These are phyloP conservation scores for Pythium utonaiense DNA, from an alignment of 352 stramenopile genomes.

Conservation along the genomic window DNA sequence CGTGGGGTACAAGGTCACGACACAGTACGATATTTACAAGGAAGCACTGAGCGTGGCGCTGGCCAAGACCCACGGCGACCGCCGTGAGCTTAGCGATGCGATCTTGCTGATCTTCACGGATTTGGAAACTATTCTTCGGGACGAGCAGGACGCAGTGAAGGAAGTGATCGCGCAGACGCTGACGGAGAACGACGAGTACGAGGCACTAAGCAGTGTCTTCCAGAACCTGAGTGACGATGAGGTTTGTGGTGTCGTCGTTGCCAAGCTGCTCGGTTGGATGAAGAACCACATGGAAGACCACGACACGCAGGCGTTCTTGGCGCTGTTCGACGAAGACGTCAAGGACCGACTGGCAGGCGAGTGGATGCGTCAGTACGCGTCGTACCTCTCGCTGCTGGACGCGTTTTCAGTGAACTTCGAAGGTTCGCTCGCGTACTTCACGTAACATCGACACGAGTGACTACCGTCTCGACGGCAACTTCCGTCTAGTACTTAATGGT, in stretches of 20 bases:
- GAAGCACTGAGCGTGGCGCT: conserved; percentile 40
- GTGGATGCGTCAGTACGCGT: conserved; percentile 68
- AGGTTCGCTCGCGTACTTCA: conserved; percentile 61
- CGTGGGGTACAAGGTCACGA: conserved; percentile 60
- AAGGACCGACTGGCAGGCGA: conserved; percentile 55
- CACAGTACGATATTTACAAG: conserved; percentile 58
- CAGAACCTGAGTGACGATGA: conserved; percentile 53
- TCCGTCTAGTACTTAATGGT: too few species aligned
- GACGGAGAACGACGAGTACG: conserved; percentile 49
- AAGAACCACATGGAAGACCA: conserved; percentile 43
- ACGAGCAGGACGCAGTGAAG: conserved; percentile 52
- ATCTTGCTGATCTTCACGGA: conserved; percentile 49
- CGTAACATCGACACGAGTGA: conserved; percentile 20
- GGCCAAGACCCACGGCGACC: conserved; percentile 50
- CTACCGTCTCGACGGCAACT: neutral
- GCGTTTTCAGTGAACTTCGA: conserved; percentile 64
- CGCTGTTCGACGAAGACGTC: conserved; percentile 47
- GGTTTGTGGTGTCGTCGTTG: conserved; percentile 43
- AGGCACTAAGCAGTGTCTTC: conserved; percentile 61
- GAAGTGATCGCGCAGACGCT: conserved; percentile 51
- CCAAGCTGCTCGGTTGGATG: conserved; percentile 72
- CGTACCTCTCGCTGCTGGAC: conserved; percentile 60
- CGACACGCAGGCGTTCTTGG: conserved; percentile 49
- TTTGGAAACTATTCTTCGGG: conserved; percentile 45
- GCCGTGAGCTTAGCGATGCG: conserved; percentile 35